Base-by-base conservation (phyloP, 2,329 filamentous ascomycete species). In the Amauroascus verrucosus region DNA sequence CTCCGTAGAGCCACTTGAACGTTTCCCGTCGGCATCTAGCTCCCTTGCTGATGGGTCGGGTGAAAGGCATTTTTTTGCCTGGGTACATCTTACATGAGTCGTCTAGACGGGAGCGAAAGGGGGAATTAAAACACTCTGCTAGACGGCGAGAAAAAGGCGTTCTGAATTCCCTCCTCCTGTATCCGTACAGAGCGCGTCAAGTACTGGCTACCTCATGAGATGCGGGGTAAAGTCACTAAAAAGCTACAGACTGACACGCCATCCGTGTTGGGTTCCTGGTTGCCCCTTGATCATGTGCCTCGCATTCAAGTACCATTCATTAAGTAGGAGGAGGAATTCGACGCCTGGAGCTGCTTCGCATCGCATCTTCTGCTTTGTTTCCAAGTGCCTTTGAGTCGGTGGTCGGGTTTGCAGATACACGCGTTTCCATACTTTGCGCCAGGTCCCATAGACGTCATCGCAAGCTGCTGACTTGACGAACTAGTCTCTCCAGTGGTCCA, bases 161-260 rank as follows among this genome's bases (percentile, higher is more conserved):
- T 38, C 7, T 3, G 24, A 13, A 41, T 4, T 11, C 6, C 16
- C 8, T 11, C 18, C 6, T 14, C 6, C 11, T 47, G 47, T 49
- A 30, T 20, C 47, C 28, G 48, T 51, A 51, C 48, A 20, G n/a
- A n/a, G 48, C 40, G 2, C 16, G 2, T 4, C 13, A 44, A 8
- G 48, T 51, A 51, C 48, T 16, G 8, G 16, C n/a, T 13, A 32
- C 30, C n/a, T 24, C 4, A 6, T 35, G 38, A 20, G 28, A 37
- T 51, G 48, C 48, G 48, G 48, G 48, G 48, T 51, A 44, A 20
- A 6, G 11, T 35, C 37, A 40, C 18, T 41, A 41, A 41, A 9
- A 5, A 30, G 26, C 33, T 35, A n/a, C 35, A 16, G 9, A 38
- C 47, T 49, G 47, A 49, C 47, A 49, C 47, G 47, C 47, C 33